Percentiles rank a stretch among this genome's conserved stretches.
Evolutionary conservation across 305 asterid genomes (phyloP).

Genomic region (Coffea humblotiana): DNA sequence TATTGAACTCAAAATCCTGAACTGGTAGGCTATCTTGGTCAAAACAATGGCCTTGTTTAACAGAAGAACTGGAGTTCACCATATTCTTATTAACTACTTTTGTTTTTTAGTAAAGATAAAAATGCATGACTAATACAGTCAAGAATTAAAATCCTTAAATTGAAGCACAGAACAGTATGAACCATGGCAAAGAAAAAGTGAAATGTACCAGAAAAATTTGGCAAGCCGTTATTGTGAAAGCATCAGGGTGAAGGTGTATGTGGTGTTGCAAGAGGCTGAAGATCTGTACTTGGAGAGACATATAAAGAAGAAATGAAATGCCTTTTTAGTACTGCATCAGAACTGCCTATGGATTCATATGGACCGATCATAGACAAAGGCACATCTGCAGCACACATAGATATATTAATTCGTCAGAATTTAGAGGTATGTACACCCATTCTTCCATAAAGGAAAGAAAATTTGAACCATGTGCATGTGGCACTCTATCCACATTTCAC

Average conservation of each 20-base stretch:
- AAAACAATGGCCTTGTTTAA: too few species aligned
- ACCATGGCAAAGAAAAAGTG: not conserved
- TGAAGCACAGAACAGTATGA: not conserved
- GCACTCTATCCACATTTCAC: not conserved
- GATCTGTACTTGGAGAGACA: slow-evolving; percentile 22
- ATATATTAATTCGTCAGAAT: not conserved
- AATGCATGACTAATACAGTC: not conserved
- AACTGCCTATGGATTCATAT: not conserved
- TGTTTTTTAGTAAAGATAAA: not conserved
- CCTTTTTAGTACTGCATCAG: not conserved
- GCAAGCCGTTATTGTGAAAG: slow-evolving; percentile 26
- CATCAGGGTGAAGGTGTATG: slow-evolving; percentile 32
- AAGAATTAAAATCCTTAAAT: not conserved
- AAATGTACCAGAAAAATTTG: slow-evolving; percentile 36
- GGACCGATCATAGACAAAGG: slow-evolving; percentile 12
- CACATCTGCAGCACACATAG: not conserved
- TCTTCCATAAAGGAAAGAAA: not conserved
- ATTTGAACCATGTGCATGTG: not conserved
- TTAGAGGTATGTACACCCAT: not conserved
- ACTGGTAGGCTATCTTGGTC: too few species aligned
- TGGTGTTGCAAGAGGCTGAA: slow-evolving; percentile 14
- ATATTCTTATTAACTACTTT: too few species aligned
- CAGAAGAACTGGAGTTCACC: too few species aligned
- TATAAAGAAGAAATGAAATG: slow-evolving; percentile 1
- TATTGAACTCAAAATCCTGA: too few species aligned